Evolutionary conservation across 75 land plant species (phyloP).

Genomic region (Sequoia sempervirens): DNA sequence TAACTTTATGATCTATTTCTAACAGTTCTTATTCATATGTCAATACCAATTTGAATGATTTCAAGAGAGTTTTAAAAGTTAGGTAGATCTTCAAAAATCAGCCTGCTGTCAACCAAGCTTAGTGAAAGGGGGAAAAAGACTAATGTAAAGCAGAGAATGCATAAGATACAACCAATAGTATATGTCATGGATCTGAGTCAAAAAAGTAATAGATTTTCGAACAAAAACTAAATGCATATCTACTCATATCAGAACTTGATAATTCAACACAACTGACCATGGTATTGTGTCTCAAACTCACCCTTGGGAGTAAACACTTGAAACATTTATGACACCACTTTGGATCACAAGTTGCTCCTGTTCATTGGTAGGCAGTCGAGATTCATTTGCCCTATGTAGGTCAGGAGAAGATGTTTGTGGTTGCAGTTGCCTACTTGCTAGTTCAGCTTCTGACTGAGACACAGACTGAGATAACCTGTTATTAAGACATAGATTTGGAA

Average conservation of each 20-base stretch:
- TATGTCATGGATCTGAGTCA: neutral
- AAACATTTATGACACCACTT: conserved; percentile 79
- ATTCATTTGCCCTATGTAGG: neutral
- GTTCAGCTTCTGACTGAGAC: conserved; percentile 10
- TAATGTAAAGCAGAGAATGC: neutral
- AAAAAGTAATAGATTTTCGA: neutral
- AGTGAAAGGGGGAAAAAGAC: neutral
- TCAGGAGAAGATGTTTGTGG: conserved; percentile 5
- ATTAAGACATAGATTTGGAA: neutral
- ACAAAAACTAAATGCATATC: neutral
- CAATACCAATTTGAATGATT: neutral
- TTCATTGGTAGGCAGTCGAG: conserved; percentile 20
- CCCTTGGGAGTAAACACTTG: conserved; percentile 81
- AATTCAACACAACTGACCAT: neutral
- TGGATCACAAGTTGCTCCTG: conserved; percentile 57
- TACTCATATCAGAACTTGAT: neutral
- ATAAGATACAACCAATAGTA: neutral
- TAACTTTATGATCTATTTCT: neutral
- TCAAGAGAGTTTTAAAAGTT: neutral
- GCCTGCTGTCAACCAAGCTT: neutral
- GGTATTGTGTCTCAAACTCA: conserved; percentile 23
- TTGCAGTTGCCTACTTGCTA: conserved; percentile 5
- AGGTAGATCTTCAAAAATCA: neutral
- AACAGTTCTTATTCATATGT: neutral
- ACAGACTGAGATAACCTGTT: conserved; percentile 7